phyloP scores from a whole-genome alignment of 148 eudicot species.

The Cornus suecica region DNA sequence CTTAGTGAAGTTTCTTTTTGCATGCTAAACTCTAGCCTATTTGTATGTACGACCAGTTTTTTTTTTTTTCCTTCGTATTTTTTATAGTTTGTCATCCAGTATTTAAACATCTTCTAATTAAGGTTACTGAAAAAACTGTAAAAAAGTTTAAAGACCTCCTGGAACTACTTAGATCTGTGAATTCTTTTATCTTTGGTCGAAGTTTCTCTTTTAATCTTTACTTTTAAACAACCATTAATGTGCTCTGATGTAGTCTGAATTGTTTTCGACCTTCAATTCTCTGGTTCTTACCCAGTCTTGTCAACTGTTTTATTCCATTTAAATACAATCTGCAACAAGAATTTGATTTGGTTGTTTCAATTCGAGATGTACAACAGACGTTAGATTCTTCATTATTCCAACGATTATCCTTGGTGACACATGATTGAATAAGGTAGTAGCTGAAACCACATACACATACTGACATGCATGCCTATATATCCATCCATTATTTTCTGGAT shows the following conservation, averaged over 20 bases:
- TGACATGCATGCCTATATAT: neutral
- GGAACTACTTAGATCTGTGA: neutral
- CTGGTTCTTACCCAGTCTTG: too few species aligned
- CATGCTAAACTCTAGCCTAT: neutral
- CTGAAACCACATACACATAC: neutral
- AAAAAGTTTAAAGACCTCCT: neutral
- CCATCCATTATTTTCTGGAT: neutral
- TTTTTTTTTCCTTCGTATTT: neutral
- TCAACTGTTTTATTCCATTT: neutral
- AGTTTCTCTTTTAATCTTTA: neutral
- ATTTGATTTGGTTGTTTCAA: neutral
- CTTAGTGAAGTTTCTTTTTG: neutral
- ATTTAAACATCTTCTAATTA: neutral
- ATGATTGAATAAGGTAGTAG: too few species aligned
- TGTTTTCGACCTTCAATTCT: constrained; percentile 1
- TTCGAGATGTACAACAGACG: neutral
- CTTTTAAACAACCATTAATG: neutral
- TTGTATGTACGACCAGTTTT: neutral
- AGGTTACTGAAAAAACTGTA: neutral
- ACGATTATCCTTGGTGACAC: too few species aligned
- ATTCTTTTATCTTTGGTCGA: neutral
- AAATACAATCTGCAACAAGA: neutral
- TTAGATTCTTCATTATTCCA: too few species aligned
- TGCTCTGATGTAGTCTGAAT: neutral
- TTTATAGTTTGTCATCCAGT: neutral